phyloP scores from a whole-genome alignment of 2,329 filamentous ascomycete genomes.

The Alternaria sp. region DNA sequence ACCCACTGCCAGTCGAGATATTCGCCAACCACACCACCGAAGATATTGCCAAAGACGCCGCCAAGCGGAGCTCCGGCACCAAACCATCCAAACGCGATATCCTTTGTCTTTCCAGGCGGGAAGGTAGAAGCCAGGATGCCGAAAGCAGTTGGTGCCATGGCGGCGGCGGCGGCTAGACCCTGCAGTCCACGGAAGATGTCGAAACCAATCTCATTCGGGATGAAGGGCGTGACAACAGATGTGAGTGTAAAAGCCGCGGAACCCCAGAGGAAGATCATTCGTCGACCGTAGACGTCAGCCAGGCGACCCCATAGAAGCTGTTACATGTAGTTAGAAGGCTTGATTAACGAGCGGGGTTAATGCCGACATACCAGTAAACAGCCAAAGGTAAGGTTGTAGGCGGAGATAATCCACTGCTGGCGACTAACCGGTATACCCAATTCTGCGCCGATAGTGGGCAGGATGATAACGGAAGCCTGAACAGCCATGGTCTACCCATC shows the following conservation, averaged over 20 bases:
- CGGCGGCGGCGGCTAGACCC: slow-evolving; percentile 72
- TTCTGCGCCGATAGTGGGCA: slow-evolving; percentile 67
- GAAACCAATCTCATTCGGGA: slow-evolving; percentile 72
- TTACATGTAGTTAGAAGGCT: no score
- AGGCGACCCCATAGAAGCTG: slow-evolving; percentile 71
- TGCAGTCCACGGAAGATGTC: slow-evolving; percentile 72
- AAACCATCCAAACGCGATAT: slow-evolving; percentile 66
- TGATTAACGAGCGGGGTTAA: no score
- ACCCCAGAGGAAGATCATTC: slow-evolving; percentile 70
- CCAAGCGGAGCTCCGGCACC: slow-evolving; percentile 71
- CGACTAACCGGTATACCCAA: slow-evolving; percentile 66
- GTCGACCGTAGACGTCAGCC: slow-evolving; percentile 72
- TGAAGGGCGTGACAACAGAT: slow-evolving; percentile 68
- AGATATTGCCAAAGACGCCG: slow-evolving; percentile 69
- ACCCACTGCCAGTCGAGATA: slow-evolving; percentile 56
- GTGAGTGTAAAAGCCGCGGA: slow-evolving; percentile 69
- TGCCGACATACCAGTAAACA: slow-evolving; percentile 62
- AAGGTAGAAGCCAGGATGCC: slow-evolving; percentile 75
- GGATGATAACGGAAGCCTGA: slow-evolving; percentile 68
- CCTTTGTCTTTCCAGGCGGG: slow-evolving; percentile 72
- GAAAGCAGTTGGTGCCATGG: slow-evolving; percentile 75
- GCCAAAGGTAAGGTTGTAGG: slow-evolving; percentile 71
- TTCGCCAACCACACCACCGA: slow-evolving; percentile 69
- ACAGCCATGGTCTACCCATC: slow-evolving; percentile 65
- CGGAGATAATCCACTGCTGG: slow-evolving; percentile 72